Conservation (phyloP, 495 filamentous ascomycete species). For the Tuber indicum region DNA sequence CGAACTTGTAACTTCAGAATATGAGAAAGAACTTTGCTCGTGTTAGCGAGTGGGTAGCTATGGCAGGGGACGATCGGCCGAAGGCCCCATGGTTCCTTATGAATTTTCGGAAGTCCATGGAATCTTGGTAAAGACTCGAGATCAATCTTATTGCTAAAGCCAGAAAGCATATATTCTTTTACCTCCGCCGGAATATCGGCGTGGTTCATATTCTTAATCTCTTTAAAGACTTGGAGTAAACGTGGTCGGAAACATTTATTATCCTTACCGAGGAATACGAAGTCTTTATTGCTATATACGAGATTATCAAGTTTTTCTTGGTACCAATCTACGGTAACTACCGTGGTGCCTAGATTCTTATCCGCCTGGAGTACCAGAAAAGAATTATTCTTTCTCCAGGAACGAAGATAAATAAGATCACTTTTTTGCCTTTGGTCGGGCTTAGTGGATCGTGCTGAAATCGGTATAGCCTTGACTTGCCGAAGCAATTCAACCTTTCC, state of each 20-base stretch:
- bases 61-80: neutral
- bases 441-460: no score
- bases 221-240: no score
- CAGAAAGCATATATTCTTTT: neutral
- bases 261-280: no score
- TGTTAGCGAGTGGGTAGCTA: neutral
- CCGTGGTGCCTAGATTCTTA: neutral
- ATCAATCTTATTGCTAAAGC: rapidly evolving
- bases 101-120: slow-evolving; percentile 9
- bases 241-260: no score
- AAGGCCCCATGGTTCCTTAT: slow-evolving; percentile 3
- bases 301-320: neutral
- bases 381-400: neutral
- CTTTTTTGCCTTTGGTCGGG: no score
- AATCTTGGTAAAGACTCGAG: neutral
- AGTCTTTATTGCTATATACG: neutral
- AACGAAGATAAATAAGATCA: no score
- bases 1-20: no score
- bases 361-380: neutral
- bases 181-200: neutral
- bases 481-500: no score
- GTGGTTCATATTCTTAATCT: neutral
- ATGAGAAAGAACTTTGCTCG: neutral
- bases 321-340: neutral
- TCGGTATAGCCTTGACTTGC: no score